Conservation (phyloP, 108 stramenopile species). For the Pseudonitzschia multiseries region DNA sequence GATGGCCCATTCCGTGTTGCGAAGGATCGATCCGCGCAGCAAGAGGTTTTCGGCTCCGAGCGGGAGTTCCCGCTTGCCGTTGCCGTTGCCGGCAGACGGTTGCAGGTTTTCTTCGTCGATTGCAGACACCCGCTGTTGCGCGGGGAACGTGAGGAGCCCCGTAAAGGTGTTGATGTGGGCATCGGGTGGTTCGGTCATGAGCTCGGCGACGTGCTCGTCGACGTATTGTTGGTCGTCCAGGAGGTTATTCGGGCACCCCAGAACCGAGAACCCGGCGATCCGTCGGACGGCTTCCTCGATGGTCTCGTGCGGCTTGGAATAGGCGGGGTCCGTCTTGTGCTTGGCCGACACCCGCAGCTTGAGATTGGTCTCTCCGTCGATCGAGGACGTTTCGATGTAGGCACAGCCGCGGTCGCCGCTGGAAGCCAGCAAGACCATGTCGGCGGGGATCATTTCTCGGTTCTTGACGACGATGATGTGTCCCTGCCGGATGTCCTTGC, state of each 20-base stretch:
- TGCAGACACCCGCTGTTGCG: constrained; percentile 9
- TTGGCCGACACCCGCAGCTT: constrained; percentile 59
- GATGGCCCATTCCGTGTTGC: constrained; percentile 96
- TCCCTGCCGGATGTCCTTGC: constrained; percentile 85
- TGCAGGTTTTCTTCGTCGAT: constrained; percentile 10
- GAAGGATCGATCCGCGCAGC: constrained; percentile 90
- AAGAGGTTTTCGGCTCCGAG: constrained; percentile 87
- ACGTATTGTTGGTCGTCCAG: neutral
- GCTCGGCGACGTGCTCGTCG: constrained; percentile 43
- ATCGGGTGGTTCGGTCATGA: constrained; percentile 88
- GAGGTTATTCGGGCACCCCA: neutral
- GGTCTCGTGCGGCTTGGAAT: neutral
- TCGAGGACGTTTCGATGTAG: constrained; percentile 95
- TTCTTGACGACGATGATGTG: constrained; percentile 90
- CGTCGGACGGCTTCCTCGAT: neutral
- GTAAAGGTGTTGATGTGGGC: constrained; percentile 88
- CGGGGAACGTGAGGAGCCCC: constrained; percentile 76
- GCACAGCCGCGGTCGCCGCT: constrained; percentile 77
- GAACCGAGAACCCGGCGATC: neutral
- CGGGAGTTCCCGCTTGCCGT: constrained; percentile 25
- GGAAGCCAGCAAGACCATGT: constrained; percentile 88
- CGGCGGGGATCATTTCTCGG: constrained; percentile 93
- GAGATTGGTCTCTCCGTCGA: constrained; percentile 98
- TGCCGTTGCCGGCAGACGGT: neutral
- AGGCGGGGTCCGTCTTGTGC: neutral